Evolutionary conservation across 2,329 filamentous ascomycete genomes (phyloP), one percentile per base, ranked within the genome.

Genomic region (Seiridium cupressi): DNA sequence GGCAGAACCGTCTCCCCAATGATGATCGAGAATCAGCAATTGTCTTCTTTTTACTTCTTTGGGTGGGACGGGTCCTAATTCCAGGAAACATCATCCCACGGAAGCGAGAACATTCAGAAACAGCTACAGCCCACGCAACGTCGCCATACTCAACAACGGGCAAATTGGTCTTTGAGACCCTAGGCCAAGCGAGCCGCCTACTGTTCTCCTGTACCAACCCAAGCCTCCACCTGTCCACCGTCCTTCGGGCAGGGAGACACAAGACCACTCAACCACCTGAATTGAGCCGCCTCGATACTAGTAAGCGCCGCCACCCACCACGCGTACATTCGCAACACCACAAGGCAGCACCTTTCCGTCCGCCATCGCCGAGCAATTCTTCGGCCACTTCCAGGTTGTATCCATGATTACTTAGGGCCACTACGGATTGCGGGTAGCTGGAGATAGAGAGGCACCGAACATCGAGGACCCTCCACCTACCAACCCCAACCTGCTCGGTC

Each of bases 331-430:
- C 53, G 35, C 58, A 60, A 56, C 54, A 46, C 54, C 53, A n/a
- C 55, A 44, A 60, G 48, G 58, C 47, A 57, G 46, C 58, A 54
- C 42, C 44, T n/a, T 40, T 47, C 11, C 44, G 9, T 26, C 32
- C 11, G 32, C 26, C 42, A n/a, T 26, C 26, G 44, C 55, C 26
- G 54, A 32, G 40, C 53, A 38, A 32, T 47, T 61, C 18, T 35
- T 53, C 49, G 51, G 49, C 32, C 31, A 7, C 11, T 44, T 18
- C 38, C 47, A 36, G 18, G 32, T 46, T 40, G 51, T 55, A 32
- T 59, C 51, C 58, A 59, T 59, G 58, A 59, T 55, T 51, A 44
- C 51, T 55, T 55, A 49, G 38, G 44, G n/a, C 55, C 38, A 26
- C 34, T 34, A 38, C 49, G 4, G 18, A 58, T 26, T 57, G n/a